These are phyloP conservation scores for Pseudopediastrum boryanum DNA, from an alignment of 139 green algal genomes.

Conservation along the genomic window DNA sequence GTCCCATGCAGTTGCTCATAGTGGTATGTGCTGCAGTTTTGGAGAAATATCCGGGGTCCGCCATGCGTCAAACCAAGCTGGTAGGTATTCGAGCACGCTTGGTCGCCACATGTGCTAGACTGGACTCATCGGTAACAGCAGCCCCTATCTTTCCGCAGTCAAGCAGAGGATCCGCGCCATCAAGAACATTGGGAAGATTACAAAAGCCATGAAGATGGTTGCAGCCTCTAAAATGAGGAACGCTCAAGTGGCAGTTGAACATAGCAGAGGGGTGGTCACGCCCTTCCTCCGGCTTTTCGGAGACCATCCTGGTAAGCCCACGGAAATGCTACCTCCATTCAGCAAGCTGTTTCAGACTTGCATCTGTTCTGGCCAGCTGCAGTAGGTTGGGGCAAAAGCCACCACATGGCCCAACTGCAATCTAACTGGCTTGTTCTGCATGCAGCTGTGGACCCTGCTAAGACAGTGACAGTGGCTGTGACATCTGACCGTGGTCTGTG, in stretches of 20 bases:
- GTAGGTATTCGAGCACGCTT: constrained; percentile 20
- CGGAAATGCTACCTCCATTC: too few relatives aligned
- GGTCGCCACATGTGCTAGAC: not conserved
- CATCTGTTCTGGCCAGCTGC: too few relatives aligned
- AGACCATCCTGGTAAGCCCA: constrained; percentile 79
- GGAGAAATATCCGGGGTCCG: constrained; percentile 42
- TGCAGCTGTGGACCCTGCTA: constrained; percentile 41
- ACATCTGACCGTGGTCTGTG: constrained; percentile 96
- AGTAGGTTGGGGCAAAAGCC: too few relatives aligned
- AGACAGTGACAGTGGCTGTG: constrained; percentile 84
- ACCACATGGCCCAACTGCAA: too few relatives aligned
- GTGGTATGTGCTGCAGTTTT: too few relatives aligned
- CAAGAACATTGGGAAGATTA: constrained; percentile 99
- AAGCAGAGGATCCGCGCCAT: constrained; percentile 97
- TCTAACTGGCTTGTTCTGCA: not conserved
- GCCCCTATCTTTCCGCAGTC: constrained; percentile 64
- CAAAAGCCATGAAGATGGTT: constrained; percentile 99
- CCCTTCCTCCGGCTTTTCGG: constrained; percentile 91
- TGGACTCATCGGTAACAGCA: not conserved
- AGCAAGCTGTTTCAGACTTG: too few relatives aligned
- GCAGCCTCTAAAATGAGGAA: constrained; percentile 97
- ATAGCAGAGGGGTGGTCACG: constrained; percentile 83
- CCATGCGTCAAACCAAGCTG: constrained; percentile 61
- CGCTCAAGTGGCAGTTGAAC: constrained; percentile 79
- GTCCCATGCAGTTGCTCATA: not conserved